phyloP scores from a whole-genome alignment of 306 rosid species.

The Prunus mongolica region DNA sequence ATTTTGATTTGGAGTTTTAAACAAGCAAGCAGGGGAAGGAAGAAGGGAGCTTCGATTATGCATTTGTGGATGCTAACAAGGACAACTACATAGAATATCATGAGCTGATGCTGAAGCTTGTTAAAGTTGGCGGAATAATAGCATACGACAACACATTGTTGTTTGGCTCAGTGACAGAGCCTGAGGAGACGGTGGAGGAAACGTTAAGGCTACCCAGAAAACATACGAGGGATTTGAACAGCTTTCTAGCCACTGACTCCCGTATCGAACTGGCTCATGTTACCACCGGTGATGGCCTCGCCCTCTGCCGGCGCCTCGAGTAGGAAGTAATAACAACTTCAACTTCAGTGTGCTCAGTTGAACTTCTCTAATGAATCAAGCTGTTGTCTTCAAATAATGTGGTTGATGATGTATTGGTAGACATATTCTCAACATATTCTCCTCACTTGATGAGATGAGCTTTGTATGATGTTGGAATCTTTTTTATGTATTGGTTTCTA shows the following conservation, averaged over 20 bases:
- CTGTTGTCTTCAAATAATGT: not conserved
- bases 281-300: slow-evolving; percentile 48
- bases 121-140: slow-evolving; percentile 52
- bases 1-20: not conserved
- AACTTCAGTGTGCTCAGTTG: not conserved
- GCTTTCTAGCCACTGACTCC: slow-evolving; percentile 31
- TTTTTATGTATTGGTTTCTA: no score
- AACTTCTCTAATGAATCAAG: not conserved
- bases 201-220: accelerated
- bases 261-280: slow-evolving; percentile 38
- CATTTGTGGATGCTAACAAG: slow-evolving; percentile 55
- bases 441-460: no score
- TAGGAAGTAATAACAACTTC: not conserved
- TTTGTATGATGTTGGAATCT: no score
- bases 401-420: not conserved
- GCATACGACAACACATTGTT: slow-evolving; percentile 55
- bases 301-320: slow-evolving; percentile 38
- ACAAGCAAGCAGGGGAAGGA: slow-evolving; percentile 21
- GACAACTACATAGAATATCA: slow-evolving; percentile 39
- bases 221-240: slow-evolving; percentile 26
- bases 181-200: slow-evolving; percentile 23
- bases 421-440: no score
- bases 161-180: slow-evolving; percentile 38
- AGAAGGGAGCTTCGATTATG: slow-evolving; percentile 50
- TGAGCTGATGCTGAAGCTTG: slow-evolving; percentile 42